Percentiles rank a stretch among this genome's conserved stretches.
phyloP scores from a whole-genome alignment of 257 asterid genomes.

The Scutellaria galericulata region DNA sequence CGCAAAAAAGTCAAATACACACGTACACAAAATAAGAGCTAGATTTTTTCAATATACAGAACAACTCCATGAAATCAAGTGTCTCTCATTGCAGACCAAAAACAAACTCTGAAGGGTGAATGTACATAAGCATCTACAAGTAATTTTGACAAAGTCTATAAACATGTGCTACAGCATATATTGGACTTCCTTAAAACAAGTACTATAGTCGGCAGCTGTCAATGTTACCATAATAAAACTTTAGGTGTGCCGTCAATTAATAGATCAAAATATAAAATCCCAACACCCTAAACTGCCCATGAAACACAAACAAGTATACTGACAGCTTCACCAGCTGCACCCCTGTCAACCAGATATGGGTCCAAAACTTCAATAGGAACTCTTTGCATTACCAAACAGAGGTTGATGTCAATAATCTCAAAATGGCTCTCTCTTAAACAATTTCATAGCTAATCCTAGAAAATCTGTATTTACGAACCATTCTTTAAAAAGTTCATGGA shows the following conservation, averaged over 20 bases:
- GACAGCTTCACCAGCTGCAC: conserved; percentile 13
- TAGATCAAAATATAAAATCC: conserved; percentile 18
- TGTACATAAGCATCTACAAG: conserved; percentile 11
- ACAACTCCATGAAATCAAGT: background rate
- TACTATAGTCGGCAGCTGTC: background rate
- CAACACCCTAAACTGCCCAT: conserved; percentile 5
- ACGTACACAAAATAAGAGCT: background rate
- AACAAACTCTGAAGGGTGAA: conserved; percentile 11
- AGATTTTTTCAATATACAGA: background rate
- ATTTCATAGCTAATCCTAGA: conserved; percentile 12
- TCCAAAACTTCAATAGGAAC: background rate
- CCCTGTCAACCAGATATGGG: conserved; percentile 1
- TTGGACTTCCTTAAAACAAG: conserved; percentile 18
- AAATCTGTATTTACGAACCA: background rate
- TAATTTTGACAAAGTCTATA: conserved; percentile 22
- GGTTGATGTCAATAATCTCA: background rate
- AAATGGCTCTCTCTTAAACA: conserved; percentile 12
- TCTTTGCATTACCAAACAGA: conserved; percentile 1
- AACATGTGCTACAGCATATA: background rate
- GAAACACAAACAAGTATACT: conserved; percentile 22
- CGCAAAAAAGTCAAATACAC: background rate
- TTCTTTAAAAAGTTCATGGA: conserved; percentile 8
- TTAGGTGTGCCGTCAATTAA: background rate
- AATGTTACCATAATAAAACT: background rate
- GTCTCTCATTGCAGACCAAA: conserved; percentile 23